Conservation (phyloP, 768 basidiomycete species). For the Podaxis mareebaensis region DNA sequence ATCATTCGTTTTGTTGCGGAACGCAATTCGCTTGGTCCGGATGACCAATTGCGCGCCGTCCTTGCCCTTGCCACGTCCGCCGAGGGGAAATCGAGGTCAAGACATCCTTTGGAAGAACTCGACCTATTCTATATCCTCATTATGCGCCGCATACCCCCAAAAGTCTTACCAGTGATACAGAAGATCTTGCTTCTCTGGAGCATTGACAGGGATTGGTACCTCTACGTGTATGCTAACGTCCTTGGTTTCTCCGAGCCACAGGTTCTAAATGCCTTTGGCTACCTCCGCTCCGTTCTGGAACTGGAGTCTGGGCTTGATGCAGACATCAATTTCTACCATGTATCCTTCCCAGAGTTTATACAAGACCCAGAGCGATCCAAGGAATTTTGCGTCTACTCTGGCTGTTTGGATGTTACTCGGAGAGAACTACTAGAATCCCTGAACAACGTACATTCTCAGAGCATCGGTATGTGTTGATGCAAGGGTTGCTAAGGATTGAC, state of each 20-base stretch:
- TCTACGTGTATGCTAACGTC: background rate
- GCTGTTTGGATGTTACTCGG: too few species aligned
- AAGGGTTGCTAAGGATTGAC: too few species aligned
- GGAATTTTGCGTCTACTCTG: background rate
- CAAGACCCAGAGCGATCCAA: background rate
- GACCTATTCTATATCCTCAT: conserved; percentile 2
- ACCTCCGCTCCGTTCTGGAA: background rate
- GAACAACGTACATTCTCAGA: background rate
- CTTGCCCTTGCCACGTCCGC: background rate
- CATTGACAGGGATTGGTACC: background rate
- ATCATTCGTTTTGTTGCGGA: conserved; percentile 16
- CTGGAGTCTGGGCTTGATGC: too few species aligned
- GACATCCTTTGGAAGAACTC: background rate
- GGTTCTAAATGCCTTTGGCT: background rate
- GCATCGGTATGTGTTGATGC: background rate
- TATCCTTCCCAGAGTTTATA: background rate
- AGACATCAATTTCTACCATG: background rate
- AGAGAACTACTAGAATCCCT: background rate
- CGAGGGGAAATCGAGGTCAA: background rate
- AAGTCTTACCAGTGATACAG: background rate
- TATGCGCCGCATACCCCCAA: background rate
- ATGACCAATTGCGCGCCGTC: background rate
- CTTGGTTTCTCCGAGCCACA: background rate
- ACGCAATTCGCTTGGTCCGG: conserved; percentile 7
- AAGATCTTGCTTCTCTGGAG: background rate